Evolutionary conservation across 352 stramenopile genomes (phyloP).

Genomic region (Elongisporangium anandrum): DNA sequence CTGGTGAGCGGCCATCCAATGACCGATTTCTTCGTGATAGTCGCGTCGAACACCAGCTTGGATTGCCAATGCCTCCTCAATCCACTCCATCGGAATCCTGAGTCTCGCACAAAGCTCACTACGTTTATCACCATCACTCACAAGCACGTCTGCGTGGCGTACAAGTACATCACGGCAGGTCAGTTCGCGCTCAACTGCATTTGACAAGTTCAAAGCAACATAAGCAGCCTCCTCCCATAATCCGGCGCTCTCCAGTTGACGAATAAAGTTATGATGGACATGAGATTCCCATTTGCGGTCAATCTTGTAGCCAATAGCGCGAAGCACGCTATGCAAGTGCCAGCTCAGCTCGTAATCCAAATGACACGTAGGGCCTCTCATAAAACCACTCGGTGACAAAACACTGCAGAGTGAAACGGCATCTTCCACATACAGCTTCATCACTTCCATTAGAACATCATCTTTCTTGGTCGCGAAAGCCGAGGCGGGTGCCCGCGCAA

Average conservation of each 20-base stretch:
- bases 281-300: slow-evolving; percentile 74
- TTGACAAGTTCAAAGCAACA: slow-evolving; percentile 72
- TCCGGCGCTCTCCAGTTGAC: slow-evolving; percentile 57
- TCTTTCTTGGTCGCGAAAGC: slow-evolving; percentile 36
- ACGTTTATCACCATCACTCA: slow-evolving; percentile 26
- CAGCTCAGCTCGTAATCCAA: slow-evolving; percentile 79
- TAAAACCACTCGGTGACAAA: slow-evolving; percentile 56
- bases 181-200: slow-evolving; percentile 41
- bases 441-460: slow-evolving; percentile 60
- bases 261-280: slow-evolving; percentile 80
- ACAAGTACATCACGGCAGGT: slow-evolving; percentile 61
- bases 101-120: slow-evolving; percentile 49
- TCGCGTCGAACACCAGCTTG: slow-evolving; percentile 38
- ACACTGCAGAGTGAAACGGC: slow-evolving; percentile 48
- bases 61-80: slow-evolving; percentile 67
- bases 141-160: slow-evolving; percentile 56
- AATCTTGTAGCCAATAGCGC: slow-evolving; percentile 66
- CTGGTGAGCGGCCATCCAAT: slow-evolving; percentile 60
- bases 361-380: slow-evolving; percentile 17
- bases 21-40: slow-evolving; percentile 60
- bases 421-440: slow-evolving; percentile 64
- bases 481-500: slow-evolving; percentile 28
- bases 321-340: slow-evolving; percentile 73
- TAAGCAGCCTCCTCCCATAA: slow-evolving; percentile 75
- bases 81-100: slow-evolving; percentile 51